Evolutionary conservation across 2,329 filamentous ascomycete genomes (phyloP), one percentile per base, ranked within the genome.

Genomic region (Neobulgaria alba): DNA sequence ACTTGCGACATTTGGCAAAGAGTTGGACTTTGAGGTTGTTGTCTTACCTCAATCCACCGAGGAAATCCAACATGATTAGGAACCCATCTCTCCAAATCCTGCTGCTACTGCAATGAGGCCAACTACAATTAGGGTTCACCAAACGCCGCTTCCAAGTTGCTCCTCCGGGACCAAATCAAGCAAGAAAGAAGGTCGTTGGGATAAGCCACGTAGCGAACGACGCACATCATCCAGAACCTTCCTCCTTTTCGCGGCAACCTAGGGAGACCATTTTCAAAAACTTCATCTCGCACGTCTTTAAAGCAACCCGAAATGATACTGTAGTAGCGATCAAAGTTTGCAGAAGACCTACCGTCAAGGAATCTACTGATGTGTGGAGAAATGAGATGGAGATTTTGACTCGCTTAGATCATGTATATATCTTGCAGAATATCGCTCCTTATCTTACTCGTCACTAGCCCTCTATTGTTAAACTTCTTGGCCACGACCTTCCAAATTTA

Each of bases 391-490:
- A 44, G 29, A 40, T 44, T 26, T 33, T 44, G 21, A 44, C 19
- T 5, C 14, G 16, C 17, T 33, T 44, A 40, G 26, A 41, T 30
- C 33, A 44, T 44, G 33, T 44, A 32, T 40, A 29, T 34, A 31
- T 14, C 5, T 14, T 12, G 16, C n/a, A 14, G 16, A 31, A 31
- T n/a, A 31, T 31, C 29, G 17, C 26, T 36, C n/a, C 15, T 37
- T 26, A 15, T 29, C 40, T 42, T 9, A 42, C 35, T 5, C 15
- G 37, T 41, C 16, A 43, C n/a, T 29, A 47, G 42, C 34, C 34
- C 12, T 47, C 38, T 21, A 41, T 47, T 35, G 33, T 38, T 17
- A 41, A 42, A 29, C 41, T 47, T 31, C 10, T 47, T 4, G 10
- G 31, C 19, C 39, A 44, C 20, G 20, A 45, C 40, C 38, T 38